These are phyloP conservation scores for Cronartium ribicola DNA, from an alignment of 1,284 basidiomycete genomes.

Conservation along the genomic window DNA sequence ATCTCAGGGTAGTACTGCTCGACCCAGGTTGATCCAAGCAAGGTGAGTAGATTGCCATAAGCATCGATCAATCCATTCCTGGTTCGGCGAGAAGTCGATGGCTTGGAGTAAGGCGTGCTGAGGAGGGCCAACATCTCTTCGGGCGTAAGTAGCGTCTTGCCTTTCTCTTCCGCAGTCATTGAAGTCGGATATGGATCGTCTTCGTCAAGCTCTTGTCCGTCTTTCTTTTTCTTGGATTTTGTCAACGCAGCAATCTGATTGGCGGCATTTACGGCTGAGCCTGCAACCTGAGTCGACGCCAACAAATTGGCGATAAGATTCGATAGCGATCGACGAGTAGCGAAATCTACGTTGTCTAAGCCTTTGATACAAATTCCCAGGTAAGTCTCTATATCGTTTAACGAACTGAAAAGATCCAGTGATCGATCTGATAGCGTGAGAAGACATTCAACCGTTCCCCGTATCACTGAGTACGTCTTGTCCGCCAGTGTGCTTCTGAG, in stretches of 20 bases:
- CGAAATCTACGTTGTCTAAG: conserved; percentile 75
- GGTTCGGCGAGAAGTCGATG: conserved; percentile 60
- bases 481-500: conserved; percentile 72
- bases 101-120: conserved; percentile 73
- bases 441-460: conserved; percentile 60
- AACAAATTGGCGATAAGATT: conserved; percentile 77
- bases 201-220: conserved; percentile 60
- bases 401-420: conserved; percentile 50
- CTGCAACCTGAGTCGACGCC: conserved; percentile 74
- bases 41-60: conserved; percentile 71
- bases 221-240: conserved; percentile 59
- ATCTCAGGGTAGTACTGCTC: conserved; percentile 78
- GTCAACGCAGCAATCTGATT: conserved; percentile 53
- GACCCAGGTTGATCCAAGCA: conserved; percentile 72
- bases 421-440: conserved; percentile 46
- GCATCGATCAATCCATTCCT: conserved; percentile 83
- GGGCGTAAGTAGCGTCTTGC: conserved; percentile 69
- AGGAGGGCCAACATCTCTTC: conserved; percentile 76
- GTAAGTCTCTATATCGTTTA: conserved; percentile 70
- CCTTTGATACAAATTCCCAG: conserved; percentile 67
- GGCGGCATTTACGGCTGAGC: conserved; percentile 47
- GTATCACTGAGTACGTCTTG: conserved; percentile 78
- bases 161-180: conserved; percentile 58
- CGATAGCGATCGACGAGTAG: conserved; percentile 73
- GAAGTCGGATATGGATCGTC: conserved; percentile 56